phyloP scores from a whole-genome alignment of 768 basidiomycete genomes.

The Phylloporus scabripes region DNA sequence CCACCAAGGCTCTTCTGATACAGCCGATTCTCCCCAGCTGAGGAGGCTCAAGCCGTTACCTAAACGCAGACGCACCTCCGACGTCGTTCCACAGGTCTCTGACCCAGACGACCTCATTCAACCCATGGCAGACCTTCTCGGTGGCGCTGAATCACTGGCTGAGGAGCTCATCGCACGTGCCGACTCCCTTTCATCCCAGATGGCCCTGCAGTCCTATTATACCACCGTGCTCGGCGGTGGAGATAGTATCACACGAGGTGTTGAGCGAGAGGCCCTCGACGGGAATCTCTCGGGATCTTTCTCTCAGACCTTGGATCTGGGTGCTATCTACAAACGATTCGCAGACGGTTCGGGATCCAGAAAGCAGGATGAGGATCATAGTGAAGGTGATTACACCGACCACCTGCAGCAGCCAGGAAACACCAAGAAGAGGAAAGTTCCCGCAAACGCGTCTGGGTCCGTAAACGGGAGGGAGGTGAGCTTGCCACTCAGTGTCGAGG shows the following conservation, averaged over 20 bases:
- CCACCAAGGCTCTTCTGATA: conserved; percentile 39
- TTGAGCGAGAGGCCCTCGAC: conserved; percentile 9
- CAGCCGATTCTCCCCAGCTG: conserved; percentile 30
- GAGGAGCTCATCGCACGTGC: conserved; percentile 56
- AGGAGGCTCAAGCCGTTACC: conserved; percentile 74
- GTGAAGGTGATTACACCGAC: conserved; percentile 60
- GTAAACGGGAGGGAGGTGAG: conserved; percentile 39
- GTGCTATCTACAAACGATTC: conserved; percentile 23
- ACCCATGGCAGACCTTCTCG: conserved; percentile 32
- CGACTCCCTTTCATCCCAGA: conserved; percentile 51
- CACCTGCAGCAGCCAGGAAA: conserved; percentile 74
- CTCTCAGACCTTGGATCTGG: conserved; percentile 25
- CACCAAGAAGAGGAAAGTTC: conserved; percentile 86
- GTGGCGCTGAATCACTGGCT: conserved; percentile 43
- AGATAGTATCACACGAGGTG: conserved; percentile 35
- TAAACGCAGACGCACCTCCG: conserved; percentile 61
- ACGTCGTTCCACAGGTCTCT: conserved; percentile 21
- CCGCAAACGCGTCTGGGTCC: conserved; percentile 48
- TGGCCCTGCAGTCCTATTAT: conserved; percentile 61
- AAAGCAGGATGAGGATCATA: conserved; percentile 48
- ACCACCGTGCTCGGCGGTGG: conserved; percentile 47
- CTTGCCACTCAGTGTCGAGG: conserved; percentile 40
- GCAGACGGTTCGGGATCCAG: conserved; percentile 21
- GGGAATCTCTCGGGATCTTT: conserved; percentile 18
- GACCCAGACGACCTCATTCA: conserved; percentile 26